Conservation (phyloP, 2,329 filamentous ascomycete species). For the Venturia oleaginea region DNA sequence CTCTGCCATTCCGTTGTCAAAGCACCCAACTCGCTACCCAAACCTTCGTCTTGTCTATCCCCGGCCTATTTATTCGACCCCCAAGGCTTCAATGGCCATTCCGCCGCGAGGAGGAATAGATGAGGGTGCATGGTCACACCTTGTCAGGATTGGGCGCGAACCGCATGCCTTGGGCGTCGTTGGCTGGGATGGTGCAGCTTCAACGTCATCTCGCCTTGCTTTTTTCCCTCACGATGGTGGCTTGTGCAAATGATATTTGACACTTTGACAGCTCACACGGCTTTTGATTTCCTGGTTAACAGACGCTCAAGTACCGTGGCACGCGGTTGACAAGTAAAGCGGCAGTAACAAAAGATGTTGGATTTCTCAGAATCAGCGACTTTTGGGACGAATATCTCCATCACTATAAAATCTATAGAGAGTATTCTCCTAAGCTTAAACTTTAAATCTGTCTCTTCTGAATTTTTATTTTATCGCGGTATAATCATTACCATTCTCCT, state of each 20-base stretch:
- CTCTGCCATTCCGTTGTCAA: neutral
- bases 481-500: no score
- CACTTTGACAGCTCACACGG: neutral
- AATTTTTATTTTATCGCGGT: no score
- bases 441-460: no score
- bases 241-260: constrained; percentile 1
- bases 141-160: constrained; percentile 1
- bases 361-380: no score
- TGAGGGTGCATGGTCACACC: neutral
- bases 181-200: constrained; percentile 2
- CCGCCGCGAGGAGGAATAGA: neutral
- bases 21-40: constrained; percentile 6
- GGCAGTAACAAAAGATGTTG: no score
- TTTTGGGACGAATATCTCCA: no score
- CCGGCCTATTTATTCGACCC: neutral
- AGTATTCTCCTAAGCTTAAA: no score
- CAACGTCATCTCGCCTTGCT: constrained; percentile 2
- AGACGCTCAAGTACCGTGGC: neutral
- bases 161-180: neutral
- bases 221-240: neutral
- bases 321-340: neutral
- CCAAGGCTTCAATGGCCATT: neutral
- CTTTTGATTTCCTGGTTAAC: neutral
- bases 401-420: no score
- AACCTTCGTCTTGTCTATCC: neutral